Evolutionary conservation across 805 yeast species (phyloP).

Genomic region (Phaffomyces thermotolerans): DNA sequence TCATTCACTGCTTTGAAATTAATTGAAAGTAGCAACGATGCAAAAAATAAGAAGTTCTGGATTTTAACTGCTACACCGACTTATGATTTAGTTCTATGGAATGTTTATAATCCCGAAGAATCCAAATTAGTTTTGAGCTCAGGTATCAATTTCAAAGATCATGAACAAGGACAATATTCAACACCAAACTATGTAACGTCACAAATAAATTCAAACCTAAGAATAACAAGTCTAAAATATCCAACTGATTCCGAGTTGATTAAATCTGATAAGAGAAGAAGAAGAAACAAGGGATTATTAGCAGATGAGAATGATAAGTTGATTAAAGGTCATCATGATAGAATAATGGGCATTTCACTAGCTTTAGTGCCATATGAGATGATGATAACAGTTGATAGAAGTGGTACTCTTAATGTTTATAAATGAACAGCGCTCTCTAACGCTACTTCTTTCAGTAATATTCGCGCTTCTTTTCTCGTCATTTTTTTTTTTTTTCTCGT

Average conservation of each 20-base stretch:
- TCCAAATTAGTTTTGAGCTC: slow-evolving; percentile 27
- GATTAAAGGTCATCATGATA: slow-evolving; percentile 42
- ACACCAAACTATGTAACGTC: slow-evolving; percentile 14
- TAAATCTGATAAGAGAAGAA: slow-evolving; percentile 11
- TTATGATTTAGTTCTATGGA: slow-evolving; percentile 30
- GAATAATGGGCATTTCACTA: slow-evolving; percentile 41
- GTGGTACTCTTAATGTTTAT: slow-evolving; percentile 59
- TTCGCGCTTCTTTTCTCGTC: background rate
- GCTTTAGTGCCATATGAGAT: slow-evolving; percentile 47
- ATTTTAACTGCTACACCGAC: slow-evolving; percentile 11
- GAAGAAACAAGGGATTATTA: slow-evolving; percentile 29
- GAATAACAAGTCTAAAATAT: slow-evolving; percentile 34
- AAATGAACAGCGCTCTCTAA: slow-evolving; percentile 14
- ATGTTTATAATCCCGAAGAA: slow-evolving; percentile 22
- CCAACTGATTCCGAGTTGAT: slow-evolving; percentile 8
- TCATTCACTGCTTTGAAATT: slow-evolving; percentile 16
- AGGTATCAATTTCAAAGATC: background rate
- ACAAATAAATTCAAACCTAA: slow-evolving; percentile 32
- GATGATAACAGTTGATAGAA: slow-evolving; percentile 59
- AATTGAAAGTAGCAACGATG: slow-evolving; percentile 15
- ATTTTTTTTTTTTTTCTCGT: no score
- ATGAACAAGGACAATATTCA: slow-evolving; percentile 17
- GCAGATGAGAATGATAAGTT: slow-evolving; percentile 37
- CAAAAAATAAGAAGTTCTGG: slow-evolving; percentile 16
- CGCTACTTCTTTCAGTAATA: background rate